phyloP scores from a whole-genome alignment of 257 asterid genomes.

The Nicotiana otophora region DNA sequence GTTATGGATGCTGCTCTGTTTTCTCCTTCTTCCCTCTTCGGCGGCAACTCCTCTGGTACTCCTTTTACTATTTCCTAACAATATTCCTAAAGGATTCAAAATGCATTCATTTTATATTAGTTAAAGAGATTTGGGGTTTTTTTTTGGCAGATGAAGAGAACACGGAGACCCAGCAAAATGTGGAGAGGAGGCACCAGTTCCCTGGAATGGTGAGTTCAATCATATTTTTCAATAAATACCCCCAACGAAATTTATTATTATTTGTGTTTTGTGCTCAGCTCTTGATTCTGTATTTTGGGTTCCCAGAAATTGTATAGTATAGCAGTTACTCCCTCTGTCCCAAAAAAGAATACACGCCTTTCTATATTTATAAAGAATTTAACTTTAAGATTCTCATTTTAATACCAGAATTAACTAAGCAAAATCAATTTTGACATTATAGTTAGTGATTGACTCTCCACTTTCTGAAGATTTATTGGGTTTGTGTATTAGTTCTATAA shows the following conservation, averaged over 20 bases:
- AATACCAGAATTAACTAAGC: not conserved
- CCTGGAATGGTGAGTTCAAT: slow-evolving; percentile 50
- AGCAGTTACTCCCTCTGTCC: too few relatives aligned
- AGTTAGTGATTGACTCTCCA: not conserved
- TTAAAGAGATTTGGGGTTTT: not conserved
- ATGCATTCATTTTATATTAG: not conserved
- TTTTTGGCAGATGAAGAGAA: slow-evolving; percentile 46
- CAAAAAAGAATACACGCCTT: too few relatives aligned
- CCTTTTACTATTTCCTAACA: not conserved
- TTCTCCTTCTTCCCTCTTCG: slow-evolving; percentile 84
- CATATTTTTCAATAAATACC: not conserved
- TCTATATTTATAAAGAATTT: too few relatives aligned
- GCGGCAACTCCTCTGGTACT: slow-evolving; percentile 52
- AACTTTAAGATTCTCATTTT: too few relatives aligned
- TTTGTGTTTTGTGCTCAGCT: not conserved
- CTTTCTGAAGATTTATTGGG: not conserved
- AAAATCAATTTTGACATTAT: not conserved
- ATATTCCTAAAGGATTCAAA: not conserved
- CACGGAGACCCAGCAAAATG: slow-evolving; percentile 34
- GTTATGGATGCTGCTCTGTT: slow-evolving; percentile 87
- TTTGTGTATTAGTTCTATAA: not conserved
- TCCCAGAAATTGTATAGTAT: not conserved
- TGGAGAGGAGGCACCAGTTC: slow-evolving; percentile 72
- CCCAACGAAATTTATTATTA: not conserved
- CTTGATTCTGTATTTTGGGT: not conserved